Conservation (phyloP, 2,329 filamentous ascomycete genomes). For the Talaromyces rugulosus region DNA sequence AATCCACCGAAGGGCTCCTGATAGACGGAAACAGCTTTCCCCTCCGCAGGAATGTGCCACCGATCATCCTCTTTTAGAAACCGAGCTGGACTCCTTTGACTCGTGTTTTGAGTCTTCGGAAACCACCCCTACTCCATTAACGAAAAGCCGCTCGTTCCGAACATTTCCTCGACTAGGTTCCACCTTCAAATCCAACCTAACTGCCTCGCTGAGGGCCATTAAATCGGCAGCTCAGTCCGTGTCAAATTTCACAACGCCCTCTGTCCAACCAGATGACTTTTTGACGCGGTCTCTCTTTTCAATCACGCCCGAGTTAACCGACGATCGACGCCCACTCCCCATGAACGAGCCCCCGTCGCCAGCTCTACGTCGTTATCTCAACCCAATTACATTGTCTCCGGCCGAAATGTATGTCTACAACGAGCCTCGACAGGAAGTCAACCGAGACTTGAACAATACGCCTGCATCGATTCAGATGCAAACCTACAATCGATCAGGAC, state of each 20-base stretch:
- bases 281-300: conserved; percentile 55
- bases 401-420: conserved; percentile 44
- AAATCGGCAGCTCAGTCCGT: conserved; percentile 59
- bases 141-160: conserved; percentile 24
- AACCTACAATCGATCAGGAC: conserved; percentile 48
- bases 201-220: conserved; percentile 58
- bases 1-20: conserved; percentile 32
- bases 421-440: conserved; percentile 33
- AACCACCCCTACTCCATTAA: conserved; percentile 4
- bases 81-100: conserved; percentile 22
- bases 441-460: conserved; percentile 28
- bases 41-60: conserved; percentile 53
- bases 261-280: conserved; percentile 55
- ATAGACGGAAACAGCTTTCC: conserved; percentile 45
- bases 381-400: conserved; percentile 49
- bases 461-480: conserved; percentile 60
- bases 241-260: conserved; percentile 53
- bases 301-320: conserved; percentile 55
- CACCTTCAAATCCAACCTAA: conserved; percentile 61
- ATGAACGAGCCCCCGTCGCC: conserved; percentile 52
- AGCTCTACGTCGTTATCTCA: conserved; percentile 58
- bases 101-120: conserved; percentile 8
- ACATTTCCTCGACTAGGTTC: conserved; percentile 40
- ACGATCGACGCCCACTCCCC: conserved; percentile 57
- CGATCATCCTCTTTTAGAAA: conserved; percentile 55